Conservation (phyloP, 2,329 filamentous ascomycete genomes). For the Fusarium sp. region DNA sequence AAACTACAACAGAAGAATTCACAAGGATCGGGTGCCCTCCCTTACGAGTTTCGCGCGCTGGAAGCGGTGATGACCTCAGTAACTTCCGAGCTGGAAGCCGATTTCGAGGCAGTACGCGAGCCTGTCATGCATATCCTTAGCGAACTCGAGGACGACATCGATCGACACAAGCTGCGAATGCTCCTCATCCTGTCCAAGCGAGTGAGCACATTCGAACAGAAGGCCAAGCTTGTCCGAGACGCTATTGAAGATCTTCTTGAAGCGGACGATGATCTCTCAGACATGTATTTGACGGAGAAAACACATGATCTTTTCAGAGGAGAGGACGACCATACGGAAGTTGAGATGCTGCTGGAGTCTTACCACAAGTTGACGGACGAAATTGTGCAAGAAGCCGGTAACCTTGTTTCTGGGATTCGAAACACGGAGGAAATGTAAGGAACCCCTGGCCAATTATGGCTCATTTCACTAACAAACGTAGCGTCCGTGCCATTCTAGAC, state of each 20-base stretch:
- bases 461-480: slow-evolving; percentile 54
- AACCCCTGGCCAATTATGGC: background rate
- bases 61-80: slow-evolving; percentile 96
- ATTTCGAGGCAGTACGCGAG: slow-evolving; percentile 93
- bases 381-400: slow-evolving; percentile 94
- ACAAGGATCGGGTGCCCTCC: slow-evolving; percentile 71
- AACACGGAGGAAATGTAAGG: slow-evolving; percentile 98
- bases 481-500: slow-evolving; percentile 95
- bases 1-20: slow-evolving; percentile 85
- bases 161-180: slow-evolving; percentile 90
- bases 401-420: slow-evolving; percentile 91
- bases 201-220: slow-evolving; percentile 96
- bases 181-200: slow-evolving; percentile 95
- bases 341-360: slow-evolving; percentile 95
- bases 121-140: slow-evolving; percentile 89
- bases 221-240: slow-evolving; percentile 91
- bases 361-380: slow-evolving; percentile 99
- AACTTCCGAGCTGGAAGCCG: slow-evolving; percentile 89
- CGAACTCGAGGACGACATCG: slow-evolving; percentile 96
- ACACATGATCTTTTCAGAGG: slow-evolving; percentile 77
- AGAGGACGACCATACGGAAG: slow-evolving; percentile 92
- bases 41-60: slow-evolving; percentile 95
- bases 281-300: slow-evolving; percentile 97
- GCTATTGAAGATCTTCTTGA: slow-evolving; percentile 96
- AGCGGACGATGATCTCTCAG: slow-evolving; percentile 92